Base-by-base conservation (phyloP, 2,329 filamentous ascomycete genomes). In the Colletotrichum tanaceti region DNA sequence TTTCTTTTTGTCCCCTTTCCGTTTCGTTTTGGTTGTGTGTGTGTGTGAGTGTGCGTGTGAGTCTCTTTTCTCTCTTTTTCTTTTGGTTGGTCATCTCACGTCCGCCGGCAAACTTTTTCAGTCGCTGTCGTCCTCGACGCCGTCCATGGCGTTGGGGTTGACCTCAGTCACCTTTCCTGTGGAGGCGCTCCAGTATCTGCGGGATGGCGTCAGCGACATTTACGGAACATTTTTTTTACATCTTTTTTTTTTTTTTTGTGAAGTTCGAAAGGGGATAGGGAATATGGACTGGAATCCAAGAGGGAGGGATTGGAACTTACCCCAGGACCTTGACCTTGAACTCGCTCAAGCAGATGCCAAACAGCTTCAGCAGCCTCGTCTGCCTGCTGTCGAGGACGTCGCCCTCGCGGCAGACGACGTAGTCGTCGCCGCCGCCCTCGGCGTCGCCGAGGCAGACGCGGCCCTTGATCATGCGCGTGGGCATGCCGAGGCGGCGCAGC, bases 331-430 rank as follows among this genome's bases (percentile, higher is more conserved):
- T 86, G 67, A 99, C 90, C 79, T 86, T 90, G 83, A 99, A 99
- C 83, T 98, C 94, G 67, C 93, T 93, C 81, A 96, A 89, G 71
- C 92, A 93, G 65, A 98, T 89, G 61, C 93, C 91, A 81, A 99
- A 98, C 75, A 97, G 86, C 88, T 98, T 98, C 80, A 99, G 81
- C 77, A 99, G 83, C 72, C 94, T 91, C 65, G 96, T 98, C 86
- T 99, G 96, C 74, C 95, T 88, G 73, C 92, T 94, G 80, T 98
- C 94, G 73, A 99, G 82, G 52, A 89, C 86, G 77, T 98, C 89
- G 13, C 95, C 96, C 79, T 94, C 90, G 75, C 89, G 90, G 83
- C 95, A 98, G 58, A 99, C 89, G 11, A 86, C 86, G 78, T 94
- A 97, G n/a, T 83, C 83, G 63, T 84, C 82, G 52, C 78, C 82